These are phyloP conservation scores for Alnus glutinosa DNA, from an alignment of 306 rosid species.

Conservation along the genomic window DNA sequence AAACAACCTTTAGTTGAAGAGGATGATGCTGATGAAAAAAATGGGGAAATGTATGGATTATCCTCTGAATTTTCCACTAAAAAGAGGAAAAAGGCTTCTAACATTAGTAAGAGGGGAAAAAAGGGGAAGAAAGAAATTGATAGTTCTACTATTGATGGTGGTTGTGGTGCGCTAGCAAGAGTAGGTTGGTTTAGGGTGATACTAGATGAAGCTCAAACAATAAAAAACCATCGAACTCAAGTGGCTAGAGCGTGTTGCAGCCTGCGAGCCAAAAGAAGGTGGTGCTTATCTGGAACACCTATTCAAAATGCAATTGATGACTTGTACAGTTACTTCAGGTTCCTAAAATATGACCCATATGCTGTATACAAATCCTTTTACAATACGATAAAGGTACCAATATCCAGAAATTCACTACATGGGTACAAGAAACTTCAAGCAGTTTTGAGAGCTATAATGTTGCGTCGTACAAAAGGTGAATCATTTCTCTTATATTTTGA, in stretches of 20 bases:
- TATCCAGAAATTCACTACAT: conserved; percentile 75
- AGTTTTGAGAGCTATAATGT: conserved; percentile 96
- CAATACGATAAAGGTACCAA: conserved; percentile 82
- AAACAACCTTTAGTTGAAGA: conserved; percentile 86
- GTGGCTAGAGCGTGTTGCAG: conserved; percentile 99
- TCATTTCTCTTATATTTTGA: background rate
- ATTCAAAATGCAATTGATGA: conserved; percentile 94
- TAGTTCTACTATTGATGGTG: conserved; percentile 51
- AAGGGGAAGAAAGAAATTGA: conserved; percentile 72
- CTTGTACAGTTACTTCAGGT: conserved; percentile 93
- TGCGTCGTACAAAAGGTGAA: conserved; percentile 96
- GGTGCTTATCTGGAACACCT: conserved; percentile 99
- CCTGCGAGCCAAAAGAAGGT: conserved; percentile 94
- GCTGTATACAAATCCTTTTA: conserved; percentile 84
- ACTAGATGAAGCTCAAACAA: conserved; percentile 98
- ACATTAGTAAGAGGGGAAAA: conserved; percentile 61
- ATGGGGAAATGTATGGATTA: conserved; percentile 64
- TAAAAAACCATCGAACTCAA: conserved; percentile 97
- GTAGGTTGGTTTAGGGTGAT: conserved; percentile 96
- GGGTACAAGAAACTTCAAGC: conserved; percentile 99
- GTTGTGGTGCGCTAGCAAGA: conserved; percentile 79
- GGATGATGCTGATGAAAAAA: conserved; percentile 73
- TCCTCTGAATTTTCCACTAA: conserved; percentile 61
- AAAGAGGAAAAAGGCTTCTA: conserved; percentile 66
- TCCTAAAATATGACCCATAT: conserved; percentile 93